phyloP scores from a whole-genome alignment of 2,329 filamentous ascomycete genomes.

The Teratosphaeriaceae sp. region DNA sequence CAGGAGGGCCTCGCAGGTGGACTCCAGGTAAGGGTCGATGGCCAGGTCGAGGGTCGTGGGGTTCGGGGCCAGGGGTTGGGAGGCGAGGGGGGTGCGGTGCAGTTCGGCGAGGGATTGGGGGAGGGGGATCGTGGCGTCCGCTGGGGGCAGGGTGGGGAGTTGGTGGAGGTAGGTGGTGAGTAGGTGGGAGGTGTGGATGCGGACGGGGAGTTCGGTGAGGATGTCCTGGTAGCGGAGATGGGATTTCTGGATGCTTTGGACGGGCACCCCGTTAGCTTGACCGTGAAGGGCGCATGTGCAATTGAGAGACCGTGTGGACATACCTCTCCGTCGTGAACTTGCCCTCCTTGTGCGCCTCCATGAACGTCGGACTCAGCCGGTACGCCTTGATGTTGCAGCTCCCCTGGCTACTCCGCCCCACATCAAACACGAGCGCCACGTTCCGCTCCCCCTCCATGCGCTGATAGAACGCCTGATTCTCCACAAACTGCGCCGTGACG shows the following conservation, averaged over 20 bases:
- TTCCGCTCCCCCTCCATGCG: conserved; percentile 81
- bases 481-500: conserved; percentile 87
- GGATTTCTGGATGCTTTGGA: conserved; percentile 79
- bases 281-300: neutral
- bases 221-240: conserved; percentile 93
- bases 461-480: conserved; percentile 98
- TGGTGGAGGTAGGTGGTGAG: conserved; percentile 94
- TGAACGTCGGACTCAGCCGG: conserved; percentile 79
- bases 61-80: conserved; percentile 71
- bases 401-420: conserved; percentile 90
- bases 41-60: conserved; percentile 84
- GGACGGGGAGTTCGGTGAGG: conserved; percentile 80
- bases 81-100: conserved; percentile 54
- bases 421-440: conserved; percentile 87
- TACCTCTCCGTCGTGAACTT: conserved; percentile 97
- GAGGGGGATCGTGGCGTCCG: conserved; percentile 53
- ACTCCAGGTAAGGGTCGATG: conserved; percentile 96
- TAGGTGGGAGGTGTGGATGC: conserved; percentile 94
- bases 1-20: conserved; percentile 92
- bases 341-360: conserved; percentile 88
- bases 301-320: conserved; percentile 32
- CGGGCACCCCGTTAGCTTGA: conserved; percentile 17
- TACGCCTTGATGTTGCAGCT: conserved; percentile 85
- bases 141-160: conserved; percentile 60
- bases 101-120: conserved; percentile 75